Base-by-base conservation (phyloP, 176 grass and related monocot species). In the Triticum urartu region DNA sequence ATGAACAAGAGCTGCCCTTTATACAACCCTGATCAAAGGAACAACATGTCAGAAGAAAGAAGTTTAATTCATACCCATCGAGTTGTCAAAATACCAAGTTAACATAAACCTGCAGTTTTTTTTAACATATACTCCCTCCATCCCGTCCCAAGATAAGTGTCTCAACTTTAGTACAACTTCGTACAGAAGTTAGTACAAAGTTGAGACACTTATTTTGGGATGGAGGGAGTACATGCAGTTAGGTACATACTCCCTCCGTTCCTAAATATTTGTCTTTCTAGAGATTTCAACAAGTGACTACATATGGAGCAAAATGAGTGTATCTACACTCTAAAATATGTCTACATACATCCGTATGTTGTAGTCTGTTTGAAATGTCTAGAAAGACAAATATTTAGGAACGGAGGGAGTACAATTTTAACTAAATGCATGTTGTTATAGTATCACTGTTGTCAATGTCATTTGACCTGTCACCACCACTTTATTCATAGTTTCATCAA, bases 1-100 rank as follows among this genome's bases (percentile, higher is more conserved):
- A 95, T 11, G 90, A 88, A 88, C 95, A 98, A 9, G 85, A 88
- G 52, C 72, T 87, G 63, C 95, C 93, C 80, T 93, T 90, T 68
- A 83, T 87, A 79, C 95, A 98, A 63, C 95, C 95, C 95, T 98
- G 87, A 17, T 82, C 64, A 71, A 65, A 35, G 77, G 63, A 58
- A 77, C 7, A 88, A 20, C 54, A 70, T 11, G 33, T 78, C 73
- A 91, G 39, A 82, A 20, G 77, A 35, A 69, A 22, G 22, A 7
- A 67, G 30, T 7, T 67, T 28, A 58, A 59, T 59, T 21, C 56
- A 59, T 21, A 59, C 18, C 18, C 56, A 59, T 59, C 56, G 56
- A 59, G 20, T 59, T 59, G 64, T 33, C 6, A 30, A 26, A 65
- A 68, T 33, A 35, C 17, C 11, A 20, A 68, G 7, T 59, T 59